Conservation (phyloP, 2,329 filamentous ascomycete species). For the Diplocarpon mali region DNA sequence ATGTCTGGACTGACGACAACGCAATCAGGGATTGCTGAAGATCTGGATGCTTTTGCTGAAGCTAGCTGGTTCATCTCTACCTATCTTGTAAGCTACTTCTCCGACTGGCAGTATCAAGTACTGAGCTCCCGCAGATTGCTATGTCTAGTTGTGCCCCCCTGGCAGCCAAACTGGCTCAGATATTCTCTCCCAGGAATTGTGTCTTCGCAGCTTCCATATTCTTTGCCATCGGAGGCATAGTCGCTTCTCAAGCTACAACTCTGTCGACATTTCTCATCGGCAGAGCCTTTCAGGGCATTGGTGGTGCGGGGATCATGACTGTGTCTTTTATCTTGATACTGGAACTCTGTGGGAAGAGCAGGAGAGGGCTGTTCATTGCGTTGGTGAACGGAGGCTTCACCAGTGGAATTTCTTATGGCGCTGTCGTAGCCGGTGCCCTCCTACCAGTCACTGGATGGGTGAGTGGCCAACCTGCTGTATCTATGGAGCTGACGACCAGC, state of each 20-base stretch:
- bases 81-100: conserved; percentile 43
- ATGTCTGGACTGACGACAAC: conserved; percentile 75
- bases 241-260: conserved; percentile 50
- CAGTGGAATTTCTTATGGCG: conserved; percentile 58
- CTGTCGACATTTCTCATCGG: conserved; percentile 58
- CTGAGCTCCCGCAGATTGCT: conserved; percentile 26
- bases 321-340: conserved; percentile 65
- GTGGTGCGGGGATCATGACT: conserved; percentile 61
- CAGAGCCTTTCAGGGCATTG: conserved; percentile 55
- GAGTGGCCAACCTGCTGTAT: conserved; percentile 24
- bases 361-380: conserved; percentile 63
- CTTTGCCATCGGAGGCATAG: conserved; percentile 49
- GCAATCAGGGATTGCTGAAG: conserved; percentile 64
- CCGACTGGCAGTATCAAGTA: background rate
- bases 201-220: conserved; percentile 49
- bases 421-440: conserved; percentile 56
- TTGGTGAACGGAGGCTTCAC: conserved; percentile 65
- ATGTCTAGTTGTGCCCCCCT: conserved; percentile 53
- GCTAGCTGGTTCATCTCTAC: conserved; percentile 74
- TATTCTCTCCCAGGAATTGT: conserved; percentile 60
- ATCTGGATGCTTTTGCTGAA: conserved; percentile 61
- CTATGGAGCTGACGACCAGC: conserved; percentile 8
- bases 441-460: conserved; percentile 60
- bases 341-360: conserved; percentile 56
- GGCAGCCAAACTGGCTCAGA: conserved; percentile 58